Evolutionary conservation across 2,329 filamentous ascomycete genomes (phyloP), one percentile per base, ranked within the genome.

Genomic region (Aureobasidium sp.): DNA sequence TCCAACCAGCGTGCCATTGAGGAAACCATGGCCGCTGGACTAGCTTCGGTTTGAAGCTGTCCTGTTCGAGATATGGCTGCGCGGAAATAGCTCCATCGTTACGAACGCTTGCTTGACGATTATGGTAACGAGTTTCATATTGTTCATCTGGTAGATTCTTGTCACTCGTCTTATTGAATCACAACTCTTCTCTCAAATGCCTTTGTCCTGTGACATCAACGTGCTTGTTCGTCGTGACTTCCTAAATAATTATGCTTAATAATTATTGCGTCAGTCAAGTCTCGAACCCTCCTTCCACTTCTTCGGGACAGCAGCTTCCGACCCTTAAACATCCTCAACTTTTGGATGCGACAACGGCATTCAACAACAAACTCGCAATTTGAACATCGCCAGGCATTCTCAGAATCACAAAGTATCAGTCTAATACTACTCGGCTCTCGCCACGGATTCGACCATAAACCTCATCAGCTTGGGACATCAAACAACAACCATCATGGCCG

Each of bases 401-500:
- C 27, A 12, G 6, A 6, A 5, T 6, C 20, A 5, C 9, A 6
- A n/a, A 15, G 12, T 6, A 12, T 2, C 15, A 10, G 7, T 1
- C 5, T 26, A 15, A 5, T n/a, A 29, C 1, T 4, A 17, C 13
- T 32, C 27, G 17, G n/a, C 46, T 29, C 46, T n/a, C 2, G 12
- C 17, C 46, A 48, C 46, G 26, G 12, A 15, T n/a, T 24, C 48
- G 32, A 34, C 15, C n/a, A 2, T 12, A 34, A 20, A 27, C 20
- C 9, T 8, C 27, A 51, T 9, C 47, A 20, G 2, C n/a, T 34
- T 13, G 10, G 13, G 10, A 50, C 47, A 50, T 15, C 26, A 5
- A 26, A 12, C 20, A 51, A 27, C 46, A 8, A 20, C 34, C 60
- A 67, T n/a, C 63, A 73, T 73, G 71, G 67, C 72, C 55, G 71